phyloP scores from a whole-genome alignment of 352 stramenopile genomes.

The Pythium guiyangense region DNA sequence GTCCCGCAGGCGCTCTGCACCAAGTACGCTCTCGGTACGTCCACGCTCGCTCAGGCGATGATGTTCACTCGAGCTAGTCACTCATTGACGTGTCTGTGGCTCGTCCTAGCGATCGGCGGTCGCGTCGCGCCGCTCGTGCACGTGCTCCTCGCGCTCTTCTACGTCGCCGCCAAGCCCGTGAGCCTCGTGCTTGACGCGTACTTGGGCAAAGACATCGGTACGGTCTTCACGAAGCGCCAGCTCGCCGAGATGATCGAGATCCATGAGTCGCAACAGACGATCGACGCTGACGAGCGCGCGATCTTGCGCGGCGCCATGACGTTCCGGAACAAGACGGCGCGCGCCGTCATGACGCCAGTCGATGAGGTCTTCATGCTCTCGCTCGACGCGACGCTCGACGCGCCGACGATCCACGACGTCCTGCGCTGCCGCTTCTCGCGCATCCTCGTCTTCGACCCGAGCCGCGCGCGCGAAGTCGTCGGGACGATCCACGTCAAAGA shows the following conservation, averaged over 20 bases:
- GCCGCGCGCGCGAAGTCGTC: conserved; percentile 88
- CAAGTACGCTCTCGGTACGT: conserved; percentile 38
- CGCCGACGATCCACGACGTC: conserved; percentile 90
- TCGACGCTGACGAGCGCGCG: conserved; percentile 91
- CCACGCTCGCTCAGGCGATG: too few relatives aligned
- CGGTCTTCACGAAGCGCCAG: conserved; percentile 93
- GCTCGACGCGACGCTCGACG: conserved; percentile 47
- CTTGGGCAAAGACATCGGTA: conserved; percentile 95
- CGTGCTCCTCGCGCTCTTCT: conserved; percentile 92
- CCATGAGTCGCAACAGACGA: conserved; percentile 91
- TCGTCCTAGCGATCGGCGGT: conserved; percentile 47
- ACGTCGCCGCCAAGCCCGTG: conserved; percentile 93
- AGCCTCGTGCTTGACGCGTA: conserved; percentile 89
- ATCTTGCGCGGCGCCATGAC: conserved; percentile 95
- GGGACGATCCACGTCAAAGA: conserved; percentile 98
- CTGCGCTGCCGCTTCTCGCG: conserved; percentile 95
- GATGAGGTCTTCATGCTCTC: conserved; percentile 95
- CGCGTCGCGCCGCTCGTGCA: conserved; percentile 89
- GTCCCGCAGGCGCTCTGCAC: conserved; percentile 89
- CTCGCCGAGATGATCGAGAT: conserved; percentile 96
- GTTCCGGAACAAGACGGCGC: conserved; percentile 89
- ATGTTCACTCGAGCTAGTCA: too few relatives aligned
- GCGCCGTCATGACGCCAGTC: conserved; percentile 93
- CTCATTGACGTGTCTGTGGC: too few relatives aligned
- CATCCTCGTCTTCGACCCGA: conserved; percentile 89